Conservation (phyloP, 345 rosid genomes). For the Sonneratia alba region DNA sequence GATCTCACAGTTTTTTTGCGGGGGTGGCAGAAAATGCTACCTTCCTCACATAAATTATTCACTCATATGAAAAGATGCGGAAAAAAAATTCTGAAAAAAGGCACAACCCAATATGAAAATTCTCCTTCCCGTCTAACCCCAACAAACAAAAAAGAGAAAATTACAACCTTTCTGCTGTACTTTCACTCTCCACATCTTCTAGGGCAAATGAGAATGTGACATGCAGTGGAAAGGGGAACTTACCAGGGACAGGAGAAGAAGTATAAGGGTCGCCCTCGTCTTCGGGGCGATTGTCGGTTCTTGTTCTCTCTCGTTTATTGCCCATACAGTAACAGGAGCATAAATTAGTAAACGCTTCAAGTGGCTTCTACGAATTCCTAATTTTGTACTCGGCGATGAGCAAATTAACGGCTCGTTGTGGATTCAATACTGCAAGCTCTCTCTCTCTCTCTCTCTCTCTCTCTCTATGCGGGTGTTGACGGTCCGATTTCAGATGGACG, state of each 20-base stretch:
- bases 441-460: slow-evolving; percentile 3
- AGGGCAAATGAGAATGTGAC: not conserved
- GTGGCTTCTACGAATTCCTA: not conserved
- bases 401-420: not conserved
- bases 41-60: not conserved
- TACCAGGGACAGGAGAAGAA: slow-evolving; percentile 32
- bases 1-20: not conserved
- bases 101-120: not conserved
- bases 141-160: not conserved
- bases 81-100: not conserved
- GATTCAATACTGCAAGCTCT: too few relatives aligned
- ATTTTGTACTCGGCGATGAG: not conserved
- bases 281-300: slow-evolving; percentile 13
- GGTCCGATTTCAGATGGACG: not conserved
- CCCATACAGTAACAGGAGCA: not conserved
- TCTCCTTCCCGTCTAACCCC: not conserved
- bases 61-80: not conserved
- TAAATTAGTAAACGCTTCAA: slow-evolving; percentile 7
- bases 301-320: slow-evolving; percentile 20
- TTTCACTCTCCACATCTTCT: slow-evolving; percentile 7
- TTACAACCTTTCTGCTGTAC: not conserved
- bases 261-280: slow-evolving; percentile 12
- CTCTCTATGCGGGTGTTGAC: not conserved
- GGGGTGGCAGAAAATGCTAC: not conserved
- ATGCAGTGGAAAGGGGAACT: slow-evolving; percentile 1